Evolutionary conservation across 805 yeast species (phyloP).

Genomic region (Candida golubevii): DNA sequence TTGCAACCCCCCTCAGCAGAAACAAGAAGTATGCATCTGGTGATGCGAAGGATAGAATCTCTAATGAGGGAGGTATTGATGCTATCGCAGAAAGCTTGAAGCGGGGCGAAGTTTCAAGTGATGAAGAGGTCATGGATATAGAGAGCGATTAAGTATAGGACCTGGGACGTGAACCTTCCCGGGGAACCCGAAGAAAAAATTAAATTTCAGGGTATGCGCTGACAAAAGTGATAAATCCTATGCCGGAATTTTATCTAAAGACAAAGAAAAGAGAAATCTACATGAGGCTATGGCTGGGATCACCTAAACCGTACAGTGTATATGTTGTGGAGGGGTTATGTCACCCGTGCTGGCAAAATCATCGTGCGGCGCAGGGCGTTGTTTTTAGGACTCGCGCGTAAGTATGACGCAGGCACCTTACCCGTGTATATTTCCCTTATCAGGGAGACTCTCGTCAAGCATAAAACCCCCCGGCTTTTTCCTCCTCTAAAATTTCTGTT

Average conservation of each 20-base stretch:
- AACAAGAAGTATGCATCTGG: conserved; percentile 12
- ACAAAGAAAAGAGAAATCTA: too few species aligned
- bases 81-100: conserved; percentile 36
- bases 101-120: conserved; percentile 47
- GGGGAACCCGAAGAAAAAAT: too few species aligned
- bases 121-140: conserved; percentile 55
- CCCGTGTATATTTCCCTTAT: conserved; percentile 2
- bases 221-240: too few species aligned
- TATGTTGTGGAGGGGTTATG: too few species aligned
- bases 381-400: conserved; percentile 3
- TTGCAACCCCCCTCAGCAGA: conserved; percentile 23
- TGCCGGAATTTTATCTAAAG: too few species aligned
- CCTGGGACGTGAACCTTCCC: too few species aligned
- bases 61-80: conserved; percentile 24
- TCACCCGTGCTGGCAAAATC: too few species aligned
- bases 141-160: conserved; percentile 44
- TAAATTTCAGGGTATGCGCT: too few species aligned
- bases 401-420: conserved; percentile 5
- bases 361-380: too few species aligned
- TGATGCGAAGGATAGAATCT: background rate
- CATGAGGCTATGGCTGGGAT: too few species aligned
- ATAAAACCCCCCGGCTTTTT: background rate
- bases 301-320: too few species aligned
- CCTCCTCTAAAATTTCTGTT: too few species aligned
- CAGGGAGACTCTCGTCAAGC: background rate